Evolutionary conservation across 768 basidiomycete species (phyloP), one percentile per base, ranked within the genome.

Genomic region (Lactifluus hygrophoroides): DNA sequence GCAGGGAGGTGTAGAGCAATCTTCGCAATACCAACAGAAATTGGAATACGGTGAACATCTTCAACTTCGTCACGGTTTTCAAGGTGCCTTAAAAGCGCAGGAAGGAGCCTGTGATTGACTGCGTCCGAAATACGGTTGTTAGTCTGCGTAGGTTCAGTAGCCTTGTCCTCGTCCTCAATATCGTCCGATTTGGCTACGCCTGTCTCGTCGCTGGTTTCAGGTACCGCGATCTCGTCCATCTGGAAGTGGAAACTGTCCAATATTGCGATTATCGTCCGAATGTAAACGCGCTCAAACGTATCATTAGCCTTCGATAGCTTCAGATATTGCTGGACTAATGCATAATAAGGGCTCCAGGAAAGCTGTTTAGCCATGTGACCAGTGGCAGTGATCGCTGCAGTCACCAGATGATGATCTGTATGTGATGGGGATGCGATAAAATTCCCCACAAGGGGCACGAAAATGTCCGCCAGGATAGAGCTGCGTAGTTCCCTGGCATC

Each of bases 191-290:
- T 49, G n/a, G 34, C 69, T 8, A 68, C 74, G 4, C 65, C 69
- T 10, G 64, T 69, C 25, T 69, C 70, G 5, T 35, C 63, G 7
- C 28, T 32, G n/a, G 70, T 69, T 13, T 60, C 61, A n/a, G 60
- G 61, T 10, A 72, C 72, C 8, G 82, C 71, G 0, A 69, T 64
- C 21, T 85, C 80, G 49, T 86, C 84, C 83, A 94, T 86, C 1
- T 85, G 78, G 67, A 98, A 98, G 67, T 90, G 88, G 75, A 98
- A 99, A 66, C 84, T 84, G 67, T 95, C 90, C 51, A 99, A 76
- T 7, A 97, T 72, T 0, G 89, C 76, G 1, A 96, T 89, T 23
- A 97, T 76, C 0, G 88, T 77, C 32, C 96, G 83, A n/a, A 96
- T 79, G 68, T 86, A 90, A 11, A 90, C 80, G 44, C 88, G 85